Evolutionary conservation across 1,284 basidiomycete genomes (phyloP).

Genomic region (Sphagnurus paluster): DNA sequence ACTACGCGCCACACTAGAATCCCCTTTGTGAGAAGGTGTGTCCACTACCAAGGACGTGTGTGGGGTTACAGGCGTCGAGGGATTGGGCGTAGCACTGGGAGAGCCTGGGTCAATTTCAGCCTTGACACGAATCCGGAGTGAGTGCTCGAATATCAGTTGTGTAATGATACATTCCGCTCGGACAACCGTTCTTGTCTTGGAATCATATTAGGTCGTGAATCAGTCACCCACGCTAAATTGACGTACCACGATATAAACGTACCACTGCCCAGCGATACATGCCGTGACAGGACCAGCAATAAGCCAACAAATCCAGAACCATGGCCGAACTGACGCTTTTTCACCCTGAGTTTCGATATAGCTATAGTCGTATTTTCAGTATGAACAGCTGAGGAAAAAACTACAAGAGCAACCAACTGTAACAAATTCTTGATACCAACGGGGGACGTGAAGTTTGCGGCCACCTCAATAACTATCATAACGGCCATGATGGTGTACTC

Average conservation of each 20-base stretch:
- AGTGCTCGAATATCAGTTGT: conserved; percentile 70
- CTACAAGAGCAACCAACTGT: conserved; percentile 16
- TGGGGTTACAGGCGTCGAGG: conserved; percentile 24
- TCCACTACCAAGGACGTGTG: conserved; percentile 10
- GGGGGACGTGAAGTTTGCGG: conserved; percentile 42
- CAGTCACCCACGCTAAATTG: conserved; percentile 31
- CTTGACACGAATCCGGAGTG: conserved; percentile 66
- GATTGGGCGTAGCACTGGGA: conserved; percentile 42
- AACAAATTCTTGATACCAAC: conserved; percentile 48
- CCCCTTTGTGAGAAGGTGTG: conserved; percentile 3
- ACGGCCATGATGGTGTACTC: conserved; percentile 40
- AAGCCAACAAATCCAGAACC: conserved; percentile 66
- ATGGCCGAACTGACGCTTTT: conserved; percentile 41
- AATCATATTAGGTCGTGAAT: conserved; percentile 27
- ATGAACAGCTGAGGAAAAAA: background rate
- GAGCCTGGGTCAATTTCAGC: conserved; percentile 40
- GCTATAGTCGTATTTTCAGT: conserved; percentile 20
- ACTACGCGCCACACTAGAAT: background rate
- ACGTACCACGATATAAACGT: conserved; percentile 46
- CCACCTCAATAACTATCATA: conserved; percentile 31
- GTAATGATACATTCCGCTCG: conserved; percentile 64
- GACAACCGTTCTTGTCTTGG: conserved; percentile 46
- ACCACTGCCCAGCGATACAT: conserved; percentile 45
- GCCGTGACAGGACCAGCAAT: conserved; percentile 56
- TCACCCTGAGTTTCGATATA: conserved; percentile 46